Evolutionary conservation across 2,329 filamentous ascomycete species (phyloP).

Genomic region (Colletotrichum musae): DNA sequence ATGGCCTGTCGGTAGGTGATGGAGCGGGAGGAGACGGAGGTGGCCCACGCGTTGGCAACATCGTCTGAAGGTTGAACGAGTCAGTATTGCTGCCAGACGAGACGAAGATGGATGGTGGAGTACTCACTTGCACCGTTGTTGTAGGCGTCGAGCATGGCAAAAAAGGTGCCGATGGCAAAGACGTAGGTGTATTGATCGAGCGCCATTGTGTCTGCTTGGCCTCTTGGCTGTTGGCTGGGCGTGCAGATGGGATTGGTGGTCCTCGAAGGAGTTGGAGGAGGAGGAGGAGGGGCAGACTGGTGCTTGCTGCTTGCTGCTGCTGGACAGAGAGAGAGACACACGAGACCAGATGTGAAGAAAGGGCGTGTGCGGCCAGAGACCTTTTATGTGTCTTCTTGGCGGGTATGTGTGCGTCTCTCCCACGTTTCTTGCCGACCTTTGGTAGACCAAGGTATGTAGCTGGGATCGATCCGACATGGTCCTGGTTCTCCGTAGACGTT

Average conservation of each 20-base stretch:
- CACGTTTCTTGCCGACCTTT: neutral
- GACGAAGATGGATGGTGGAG: neutral
- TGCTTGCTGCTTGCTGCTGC: conserved; percentile 27
- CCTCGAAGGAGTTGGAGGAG: conserved; percentile 9
- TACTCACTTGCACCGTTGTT: conserved; percentile 84
- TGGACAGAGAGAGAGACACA: conserved; percentile 12
- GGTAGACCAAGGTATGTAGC: too few relatives aligned
- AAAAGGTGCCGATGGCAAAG: conserved; percentile 82
- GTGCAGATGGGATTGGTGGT: conserved; percentile 28
- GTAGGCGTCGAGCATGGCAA: conserved; percentile 82
- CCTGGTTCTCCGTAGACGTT: conserved; percentile 8
- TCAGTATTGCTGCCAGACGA: neutral
- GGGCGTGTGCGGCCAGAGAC: conserved; percentile 22
- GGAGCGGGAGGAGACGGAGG: conserved; percentile 84
- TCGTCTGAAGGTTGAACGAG: conserved; percentile 68
- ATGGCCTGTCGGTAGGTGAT: conserved; percentile 79
- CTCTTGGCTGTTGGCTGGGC: conserved; percentile 30
- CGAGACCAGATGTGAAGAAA: accelerated
- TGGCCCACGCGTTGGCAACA: conserved; percentile 89
- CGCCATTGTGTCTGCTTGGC: conserved; percentile 61
- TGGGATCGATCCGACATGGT: conserved; percentile 13
- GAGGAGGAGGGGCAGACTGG: neutral
- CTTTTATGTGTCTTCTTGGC: conserved; percentile 31
- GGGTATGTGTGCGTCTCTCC: neutral
- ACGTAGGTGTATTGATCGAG: conserved; percentile 78